A percentile compares a stretch with the other conserved stretches of the same genome.
phyloP scores from a whole-genome alignment of 2,329 filamentous ascomycete species.

The Ophiocordyceps camponoti-saundersi region DNA sequence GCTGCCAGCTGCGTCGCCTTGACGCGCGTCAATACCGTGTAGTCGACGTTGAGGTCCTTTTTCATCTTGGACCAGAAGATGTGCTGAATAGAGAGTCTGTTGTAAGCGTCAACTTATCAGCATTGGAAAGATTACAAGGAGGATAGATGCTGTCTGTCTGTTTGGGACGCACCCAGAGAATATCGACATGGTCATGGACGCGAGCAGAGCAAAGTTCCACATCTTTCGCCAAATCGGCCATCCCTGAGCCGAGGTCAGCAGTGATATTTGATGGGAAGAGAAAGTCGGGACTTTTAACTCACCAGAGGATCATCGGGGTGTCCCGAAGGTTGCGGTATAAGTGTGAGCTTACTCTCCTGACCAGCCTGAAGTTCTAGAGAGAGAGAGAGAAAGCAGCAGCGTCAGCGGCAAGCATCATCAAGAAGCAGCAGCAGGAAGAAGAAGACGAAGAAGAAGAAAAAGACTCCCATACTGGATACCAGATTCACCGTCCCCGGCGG shows the following conservation, averaged over 20 bases:
- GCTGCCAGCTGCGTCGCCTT: constrained; percentile 13
- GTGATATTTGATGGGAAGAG: background rate
- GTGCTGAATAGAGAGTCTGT: constrained; percentile 4
- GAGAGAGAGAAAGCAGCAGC: too few species aligned
- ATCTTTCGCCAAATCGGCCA: constrained; percentile 9
- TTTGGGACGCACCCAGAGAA: constrained; percentile 6
- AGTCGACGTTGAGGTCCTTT: constrained; percentile 10
- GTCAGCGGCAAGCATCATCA: too few species aligned
- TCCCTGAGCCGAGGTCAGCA: constrained; percentile 3
- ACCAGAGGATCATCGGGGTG: constrained; percentile 3
- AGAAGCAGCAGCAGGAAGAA: too few species aligned
- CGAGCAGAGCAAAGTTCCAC: constrained; percentile 7
- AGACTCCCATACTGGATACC: background rate
- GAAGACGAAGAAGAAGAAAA: background rate
- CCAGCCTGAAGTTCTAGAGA: background rate
- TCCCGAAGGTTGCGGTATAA: background rate
- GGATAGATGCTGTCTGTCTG: background rate
- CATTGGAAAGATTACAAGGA: too few species aligned
- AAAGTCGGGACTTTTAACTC: background rate
- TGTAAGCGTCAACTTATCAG: background rate
- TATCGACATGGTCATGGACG: constrained; percentile 6
- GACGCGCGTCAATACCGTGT: constrained; percentile 9
- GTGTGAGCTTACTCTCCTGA: background rate
- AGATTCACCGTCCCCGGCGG: background rate
- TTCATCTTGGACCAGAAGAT: constrained; percentile 7